Base-by-base conservation (phyloP, 2,329 filamentous ascomycete genomes). In the Scedosporium boydii region DNA sequence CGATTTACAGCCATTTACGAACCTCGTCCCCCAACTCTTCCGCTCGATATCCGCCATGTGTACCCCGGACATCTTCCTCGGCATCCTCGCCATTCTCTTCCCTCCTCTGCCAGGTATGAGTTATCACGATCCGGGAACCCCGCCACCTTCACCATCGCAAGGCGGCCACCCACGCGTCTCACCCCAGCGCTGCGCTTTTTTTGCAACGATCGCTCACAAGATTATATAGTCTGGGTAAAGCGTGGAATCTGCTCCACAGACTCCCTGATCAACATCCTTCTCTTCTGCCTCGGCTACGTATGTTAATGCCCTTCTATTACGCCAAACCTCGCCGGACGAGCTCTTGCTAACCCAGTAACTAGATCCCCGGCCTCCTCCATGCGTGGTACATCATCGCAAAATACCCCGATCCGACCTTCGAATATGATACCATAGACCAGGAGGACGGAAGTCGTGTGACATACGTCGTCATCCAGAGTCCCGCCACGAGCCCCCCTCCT, bases 371-470 rank as follows among this genome's bases (percentile, higher is more conserved):
- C 65, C 88, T 98, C 59, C 79, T 99, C 2, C 95, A 99, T 78
- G 86, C 93, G 66, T 98, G 95, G 93, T 99, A 98, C 82, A 96
- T 98, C 76, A 97, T 99, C 76, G 85, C 90, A 70, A 89, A 90
- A 72, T 90, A 88, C 74, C 95, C 95, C 63, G 93, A 97, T 65
- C 68, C 83, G 48, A 83, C 83, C 74, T 84, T 83, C 74, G 85
- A 88, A 66, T 92, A 95, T 76, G 84, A 90, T 68, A 77, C 80
- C 59, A 73, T 89, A 48, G 76, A 83, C 4, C 84, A 86, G 61
- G 82, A 84, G 69, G 81, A 83, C 67, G 76, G 78, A 68, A 79
- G 82, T 67, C 82, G 80, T 64, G 86, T 93, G 62, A 88, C 87
- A 46, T 93, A 95, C 75, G 89, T 96, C 73, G 89, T 91, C 71